phyloP scores from a whole-genome alignment of 225 moss, liverwort and hornwort species.

The Pseudisothecium myosuroides region DNA sequence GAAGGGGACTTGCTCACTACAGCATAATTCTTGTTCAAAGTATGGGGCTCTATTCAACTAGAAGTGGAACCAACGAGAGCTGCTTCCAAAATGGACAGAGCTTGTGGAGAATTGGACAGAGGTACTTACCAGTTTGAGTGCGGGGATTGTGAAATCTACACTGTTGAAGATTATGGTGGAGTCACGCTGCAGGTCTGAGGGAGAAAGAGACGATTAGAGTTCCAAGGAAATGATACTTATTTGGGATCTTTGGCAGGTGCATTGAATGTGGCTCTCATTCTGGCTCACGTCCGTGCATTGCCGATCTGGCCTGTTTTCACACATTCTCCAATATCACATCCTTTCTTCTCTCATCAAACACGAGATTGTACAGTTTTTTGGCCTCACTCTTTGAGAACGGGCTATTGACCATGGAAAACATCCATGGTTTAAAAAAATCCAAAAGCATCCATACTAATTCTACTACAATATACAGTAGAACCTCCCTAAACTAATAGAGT shows the following conservation, averaged over 20 bases:
- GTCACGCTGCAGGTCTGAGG: background rate
- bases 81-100: background rate
- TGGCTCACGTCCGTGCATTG: background rate
- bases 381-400: too few species aligned
- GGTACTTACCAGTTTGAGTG: background rate
- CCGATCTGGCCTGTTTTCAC: too few species aligned
- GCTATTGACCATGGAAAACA: too few species aligned
- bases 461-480: too few species aligned
- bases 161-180: background rate
- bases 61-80: background rate
- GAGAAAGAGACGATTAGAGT: background rate
- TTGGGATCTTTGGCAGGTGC: background rate
- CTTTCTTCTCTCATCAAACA: too few species aligned
- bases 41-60: background rate
- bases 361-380: background rate
- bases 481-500: too few species aligned
- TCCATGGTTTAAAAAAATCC: too few species aligned
- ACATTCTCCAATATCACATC: background rate
- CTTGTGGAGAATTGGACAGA: background rate
- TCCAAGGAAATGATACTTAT: background rate
- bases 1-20: background rate
- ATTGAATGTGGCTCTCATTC: conserved; percentile 14
- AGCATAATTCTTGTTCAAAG: background rate
- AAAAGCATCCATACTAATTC: too few species aligned
- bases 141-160: background rate